A percentile compares a stretch with the other conserved stretches of the same genome.
phyloP scores from a whole-genome alignment of 106 monocot genomes.

The Chionographis japonica region DNA sequence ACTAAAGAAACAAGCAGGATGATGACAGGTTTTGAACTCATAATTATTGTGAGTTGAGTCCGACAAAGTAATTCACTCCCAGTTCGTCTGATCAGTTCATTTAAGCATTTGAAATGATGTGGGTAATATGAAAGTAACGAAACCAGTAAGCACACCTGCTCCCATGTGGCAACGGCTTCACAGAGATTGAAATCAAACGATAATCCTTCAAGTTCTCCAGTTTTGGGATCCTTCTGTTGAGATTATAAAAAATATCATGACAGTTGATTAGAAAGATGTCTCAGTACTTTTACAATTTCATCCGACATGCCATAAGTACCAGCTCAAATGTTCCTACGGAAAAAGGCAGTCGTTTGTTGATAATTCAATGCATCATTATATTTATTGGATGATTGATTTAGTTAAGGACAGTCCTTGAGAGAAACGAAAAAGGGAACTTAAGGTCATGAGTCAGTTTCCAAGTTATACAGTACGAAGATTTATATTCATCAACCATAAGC shows the following conservation, averaged over 20 bases:
- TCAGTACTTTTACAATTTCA: not conserved
- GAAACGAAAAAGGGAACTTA: too few species aligned
- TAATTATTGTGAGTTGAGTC: too few species aligned
- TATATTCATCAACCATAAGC: not conserved
- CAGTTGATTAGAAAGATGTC: not conserved
- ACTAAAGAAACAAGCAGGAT: not conserved
- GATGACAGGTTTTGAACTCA: not conserved
- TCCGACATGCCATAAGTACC: not conserved
- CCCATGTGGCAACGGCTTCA: constrained; percentile 94
- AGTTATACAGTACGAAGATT: too few species aligned
- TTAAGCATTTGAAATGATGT: too few species aligned
- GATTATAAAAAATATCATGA: constrained; percentile 2
- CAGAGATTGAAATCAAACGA: constrained; percentile 97
- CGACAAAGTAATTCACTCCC: too few species aligned
- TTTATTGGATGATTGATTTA: too few species aligned
- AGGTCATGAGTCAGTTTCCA: too few species aligned
- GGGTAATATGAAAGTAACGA: not conserved
- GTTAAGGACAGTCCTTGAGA: too few species aligned
- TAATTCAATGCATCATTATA: too few species aligned
- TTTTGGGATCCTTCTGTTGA: constrained; percentile 79
- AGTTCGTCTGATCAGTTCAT: too few species aligned
- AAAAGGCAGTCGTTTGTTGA: too few species aligned
- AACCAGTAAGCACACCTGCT: constrained; percentile 52
- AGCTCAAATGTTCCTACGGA: too few species aligned
- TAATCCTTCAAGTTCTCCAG: constrained; percentile 83